Base-by-base conservation (phyloP, 345 rosid species). In the Syzygium aqueum region DNA sequence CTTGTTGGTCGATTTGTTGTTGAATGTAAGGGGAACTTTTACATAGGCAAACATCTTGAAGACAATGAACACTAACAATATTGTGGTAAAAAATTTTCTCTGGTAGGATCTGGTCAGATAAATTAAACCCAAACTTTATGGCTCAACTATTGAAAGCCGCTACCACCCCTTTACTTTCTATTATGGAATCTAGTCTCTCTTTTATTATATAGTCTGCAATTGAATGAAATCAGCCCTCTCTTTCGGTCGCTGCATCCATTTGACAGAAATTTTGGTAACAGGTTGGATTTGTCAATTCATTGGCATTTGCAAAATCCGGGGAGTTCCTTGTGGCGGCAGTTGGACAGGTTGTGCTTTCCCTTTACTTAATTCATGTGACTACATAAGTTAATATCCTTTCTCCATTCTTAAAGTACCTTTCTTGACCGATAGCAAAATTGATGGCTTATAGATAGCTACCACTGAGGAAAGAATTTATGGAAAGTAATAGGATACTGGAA, bases 271-370 rank as follows among this genome's bases (percentile, higher is more conserved):
- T 19, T 89, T 21, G 46, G 85, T 90, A 86, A 65, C 94, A 96
- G 99, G 90, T 91, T 88, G 99, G 99, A 27, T 98, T 96, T 90
- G 97, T 96, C 65, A 98, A 98, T 91, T 96, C 98, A 83, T 51
- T 98, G 93, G 98, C 98, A 77, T 91, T 98, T 89, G 96, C 99
- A 84, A 94, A 93, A 87, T 96, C 99, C 21, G 99, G 98, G 87
- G 91, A 88, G 89, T 96, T 98, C 90, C 92, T 98, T 57, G 67
- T 94, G 65, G 98, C 98, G 84, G 99, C 97, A 88, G 96, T 98
- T 86, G 99, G 99, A 57, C 94, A 95, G 95, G 99, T 96, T 80
- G 19, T 30, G 84, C 67, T 51, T 57, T 83, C 84, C 87, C 50
- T 87, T 40, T 15, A 3, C 53, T 43, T 56, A 27, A 28, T 27